A percentile compares a stretch with the other conserved stretches of the same genome.
phyloP scores from a whole-genome alignment of 306 rosid species.

The Rosa multiflora region DNA sequence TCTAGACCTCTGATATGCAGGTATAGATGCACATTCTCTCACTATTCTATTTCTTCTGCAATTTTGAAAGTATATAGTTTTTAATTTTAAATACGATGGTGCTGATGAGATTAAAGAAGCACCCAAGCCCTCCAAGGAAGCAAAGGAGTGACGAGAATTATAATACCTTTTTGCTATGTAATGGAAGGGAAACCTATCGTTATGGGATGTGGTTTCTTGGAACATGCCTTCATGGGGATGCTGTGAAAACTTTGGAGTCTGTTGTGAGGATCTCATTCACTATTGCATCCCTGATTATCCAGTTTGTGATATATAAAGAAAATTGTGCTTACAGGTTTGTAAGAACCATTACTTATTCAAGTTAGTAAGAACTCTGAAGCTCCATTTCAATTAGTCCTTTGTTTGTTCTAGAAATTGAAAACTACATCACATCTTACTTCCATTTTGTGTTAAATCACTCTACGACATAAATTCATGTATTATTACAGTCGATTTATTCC shows the following conservation, averaged over 20 bases:
- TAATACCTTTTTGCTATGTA: slow-evolving; percentile 20
- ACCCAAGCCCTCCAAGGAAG: too few species aligned
- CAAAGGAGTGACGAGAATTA: slow-evolving; percentile 4
- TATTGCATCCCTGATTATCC: slow-evolving; percentile 84
- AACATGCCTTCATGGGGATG: slow-evolving; percentile 75
- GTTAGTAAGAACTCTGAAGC: background rate
- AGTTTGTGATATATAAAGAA: slow-evolving; percentile 47
- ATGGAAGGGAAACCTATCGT: slow-evolving; percentile 65
- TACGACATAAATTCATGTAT: too few species aligned
- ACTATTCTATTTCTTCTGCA: too few species aligned
- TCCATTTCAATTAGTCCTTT: background rate
- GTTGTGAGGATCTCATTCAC: slow-evolving; percentile 66
- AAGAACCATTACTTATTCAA: background rate
- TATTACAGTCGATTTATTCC: too few species aligned
- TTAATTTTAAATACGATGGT: too few species aligned
- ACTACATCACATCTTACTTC: too few species aligned
- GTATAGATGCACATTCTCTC: too few species aligned
- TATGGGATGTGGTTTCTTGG: slow-evolving; percentile 57
- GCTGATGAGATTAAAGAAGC: too few species aligned
- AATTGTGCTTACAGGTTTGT: slow-evolving; percentile 72
- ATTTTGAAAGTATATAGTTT: too few species aligned
- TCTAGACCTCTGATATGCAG: too few species aligned
- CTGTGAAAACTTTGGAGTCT: slow-evolving; percentile 58
- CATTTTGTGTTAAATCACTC: background rate
- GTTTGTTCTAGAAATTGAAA: background rate